Evolutionary conservation across 208 protist species (phyloP), one percentile per base, ranked within the genome.

Genomic region (Trypanosoma scelopori): DNA sequence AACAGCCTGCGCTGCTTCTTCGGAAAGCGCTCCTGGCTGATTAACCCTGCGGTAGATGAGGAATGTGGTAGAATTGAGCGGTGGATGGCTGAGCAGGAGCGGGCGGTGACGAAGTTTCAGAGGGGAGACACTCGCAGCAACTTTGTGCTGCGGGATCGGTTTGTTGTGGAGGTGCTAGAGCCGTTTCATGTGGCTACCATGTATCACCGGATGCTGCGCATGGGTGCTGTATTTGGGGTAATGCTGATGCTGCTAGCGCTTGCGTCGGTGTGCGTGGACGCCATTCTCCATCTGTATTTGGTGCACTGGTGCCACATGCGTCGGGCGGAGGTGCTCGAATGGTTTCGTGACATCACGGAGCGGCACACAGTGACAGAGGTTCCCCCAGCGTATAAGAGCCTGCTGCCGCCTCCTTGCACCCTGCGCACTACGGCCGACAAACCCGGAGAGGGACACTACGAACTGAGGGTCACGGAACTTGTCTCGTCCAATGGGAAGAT

Each of bases 121-220:
- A 41, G 15, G 42, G 55, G 35, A 16, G 39, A 42, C 37, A 50
- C 37, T 22, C 39, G 78, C 46, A 71, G 56, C 1, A 75, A 58
- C 39, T 71, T 89, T 66, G 78, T 96, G 42, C 78, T 80, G 46
- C 76, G 91, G 25, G 91, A 96, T 55, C 39, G 37, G 22, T 96
- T 96, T 69, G 80, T 93, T 18, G 50, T 48, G 43, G 85, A 96
- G 65, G 79, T 96, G 53, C 70, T 96, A 23, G 67, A 62, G 16
- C 62, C 62, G 15, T 89, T 96, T 64, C 82, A 87, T 52, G 87
- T 96, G 28, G 91, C 91, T 5, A 87, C 80, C 2, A 65, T 86
- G 61, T 96, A 93, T 62, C 91, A 96, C 50, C 83, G 87, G 5
- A 78, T 83, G 58, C 51, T 84, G 28, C 87, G 87, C 50, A 16